phyloP scores from a whole-genome alignment of 208 protist species.

The Porcisia deanei region DNA sequence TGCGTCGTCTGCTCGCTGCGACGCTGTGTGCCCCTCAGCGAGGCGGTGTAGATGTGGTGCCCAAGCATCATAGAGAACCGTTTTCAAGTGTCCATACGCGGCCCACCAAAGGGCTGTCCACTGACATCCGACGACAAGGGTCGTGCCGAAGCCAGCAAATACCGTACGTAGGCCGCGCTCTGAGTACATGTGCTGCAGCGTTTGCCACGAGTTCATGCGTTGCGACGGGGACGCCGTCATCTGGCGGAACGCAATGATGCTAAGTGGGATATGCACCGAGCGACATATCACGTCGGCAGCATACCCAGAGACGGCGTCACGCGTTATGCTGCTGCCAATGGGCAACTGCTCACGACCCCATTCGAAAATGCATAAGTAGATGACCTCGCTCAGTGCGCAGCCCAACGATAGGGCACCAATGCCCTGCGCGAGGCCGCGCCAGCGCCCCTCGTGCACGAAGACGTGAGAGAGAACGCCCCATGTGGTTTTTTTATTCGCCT shows the following conservation, averaged over 20 bases:
- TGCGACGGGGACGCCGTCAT: constrained; percentile 51
- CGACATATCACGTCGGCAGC: constrained; percentile 63
- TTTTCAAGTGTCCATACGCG: constrained; percentile 64
- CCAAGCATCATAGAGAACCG: constrained; percentile 38
- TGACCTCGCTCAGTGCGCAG: constrained; percentile 75
- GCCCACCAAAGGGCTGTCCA: constrained; percentile 88
- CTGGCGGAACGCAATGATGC: constrained; percentile 80
- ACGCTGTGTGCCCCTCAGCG: not conserved
- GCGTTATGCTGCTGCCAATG: constrained; percentile 30
- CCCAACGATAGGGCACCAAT: constrained; percentile 65
- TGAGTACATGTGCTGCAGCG: constrained; percentile 49
- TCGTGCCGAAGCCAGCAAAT: constrained; percentile 82
- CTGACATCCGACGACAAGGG: constrained; percentile 75
- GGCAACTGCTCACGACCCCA: constrained; percentile 58
- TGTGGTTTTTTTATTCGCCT: constrained; percentile 34
- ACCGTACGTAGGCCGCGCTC: constrained; percentile 69
- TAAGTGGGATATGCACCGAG: constrained; percentile 77
- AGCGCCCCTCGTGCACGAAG: constrained; percentile 53
- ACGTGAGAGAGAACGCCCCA: constrained; percentile 40
- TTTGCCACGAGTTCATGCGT: constrained; percentile 22
- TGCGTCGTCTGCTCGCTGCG: not conserved
- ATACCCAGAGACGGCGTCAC: constrained; percentile 69
- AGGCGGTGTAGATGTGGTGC: constrained; percentile 35
- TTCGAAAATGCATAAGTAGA: constrained; percentile 83
- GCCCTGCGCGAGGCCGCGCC: constrained; percentile 56